Evolutionary conservation across 2,329 filamentous ascomycete genomes (phyloP).

Genomic region (Penicillium brasilianum): DNA sequence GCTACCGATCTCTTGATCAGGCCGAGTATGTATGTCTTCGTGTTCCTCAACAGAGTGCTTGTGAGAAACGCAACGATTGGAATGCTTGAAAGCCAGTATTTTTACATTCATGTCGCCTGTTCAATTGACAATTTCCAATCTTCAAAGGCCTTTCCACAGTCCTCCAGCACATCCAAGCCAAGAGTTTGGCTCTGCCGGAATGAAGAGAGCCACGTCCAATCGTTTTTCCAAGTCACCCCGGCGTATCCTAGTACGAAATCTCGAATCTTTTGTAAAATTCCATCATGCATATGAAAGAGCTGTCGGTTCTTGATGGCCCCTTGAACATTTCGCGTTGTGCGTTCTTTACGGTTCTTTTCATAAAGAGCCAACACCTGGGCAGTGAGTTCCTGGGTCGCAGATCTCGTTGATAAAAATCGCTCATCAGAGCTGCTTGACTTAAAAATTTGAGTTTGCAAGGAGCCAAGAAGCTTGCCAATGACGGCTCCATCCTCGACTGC

Average conservation of each 20-base stretch:
- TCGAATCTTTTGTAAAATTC: not conserved
- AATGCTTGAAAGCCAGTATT: too few relatives aligned
- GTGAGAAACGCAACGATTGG: too few relatives aligned
- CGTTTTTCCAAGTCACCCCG: not conserved
- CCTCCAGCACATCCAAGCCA: not conserved
- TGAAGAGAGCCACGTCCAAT: not conserved
- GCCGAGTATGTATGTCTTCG: not conserved
- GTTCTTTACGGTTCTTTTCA: not conserved
- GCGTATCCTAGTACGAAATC: not conserved
- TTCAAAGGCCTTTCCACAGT: not conserved
- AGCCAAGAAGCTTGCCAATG: slow-evolving; percentile 60
- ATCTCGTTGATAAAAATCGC: not conserved
- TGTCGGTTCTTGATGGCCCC: not conserved
- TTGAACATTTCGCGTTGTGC: not conserved
- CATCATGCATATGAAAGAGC: not conserved
- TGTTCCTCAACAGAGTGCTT: not conserved
- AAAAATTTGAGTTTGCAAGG: not conserved
- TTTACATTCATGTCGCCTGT: not conserved
- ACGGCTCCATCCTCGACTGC: slow-evolving; percentile 70
- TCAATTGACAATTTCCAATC: not conserved
- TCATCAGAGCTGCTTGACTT: not conserved
- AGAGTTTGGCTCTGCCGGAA: not conserved
- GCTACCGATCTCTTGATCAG: not conserved
- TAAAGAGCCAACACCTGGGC: not conserved
- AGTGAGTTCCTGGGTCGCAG: not conserved